Percentiles rank a stretch among this genome's conserved stretches.
These are phyloP conservation scores for Bonia amplexicaulis DNA, from an alignment of 176 grass and related monocot genomes.

Conservation along the genomic window DNA sequence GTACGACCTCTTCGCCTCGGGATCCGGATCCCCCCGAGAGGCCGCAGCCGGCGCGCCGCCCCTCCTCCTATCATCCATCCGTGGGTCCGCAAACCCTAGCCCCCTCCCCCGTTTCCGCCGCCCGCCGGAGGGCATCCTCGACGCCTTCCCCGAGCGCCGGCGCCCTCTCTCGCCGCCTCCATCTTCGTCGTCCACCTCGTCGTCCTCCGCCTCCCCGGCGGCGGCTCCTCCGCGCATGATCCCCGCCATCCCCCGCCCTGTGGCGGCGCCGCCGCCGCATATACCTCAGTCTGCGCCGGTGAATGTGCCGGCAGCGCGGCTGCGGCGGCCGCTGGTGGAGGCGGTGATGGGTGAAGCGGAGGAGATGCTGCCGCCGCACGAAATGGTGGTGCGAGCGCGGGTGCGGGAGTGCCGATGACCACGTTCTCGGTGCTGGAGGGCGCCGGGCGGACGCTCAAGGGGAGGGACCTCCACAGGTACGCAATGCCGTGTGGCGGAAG, in stretches of 20 bases:
- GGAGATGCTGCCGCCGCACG: conserved; percentile 80
- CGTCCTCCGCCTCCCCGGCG: conserved; percentile 51
- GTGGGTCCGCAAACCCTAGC: conserved; percentile 28
- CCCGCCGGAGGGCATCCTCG: conserved; percentile 62
- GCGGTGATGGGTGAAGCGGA: conserved; percentile 20
- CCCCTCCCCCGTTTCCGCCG: conserved; percentile 34
- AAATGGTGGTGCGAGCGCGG: conserved; percentile 52
- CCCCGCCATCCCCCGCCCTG: conserved; percentile 52
- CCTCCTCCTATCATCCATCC: conserved; percentile 14
- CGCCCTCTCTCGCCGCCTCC: conserved; percentile 9
- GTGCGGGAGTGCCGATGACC: conserved; percentile 56
- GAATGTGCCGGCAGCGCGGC: conserved; percentile 49
- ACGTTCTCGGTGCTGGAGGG: conserved; percentile 81
- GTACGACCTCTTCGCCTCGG: conserved; percentile 56
- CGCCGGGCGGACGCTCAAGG: conserved; percentile 76
- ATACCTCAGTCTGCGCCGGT: conserved; percentile 67
- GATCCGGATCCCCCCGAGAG: conserved; percentile 36
- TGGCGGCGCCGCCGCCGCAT: conserved; percentile 19
- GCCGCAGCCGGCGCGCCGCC: conserved; percentile 18
- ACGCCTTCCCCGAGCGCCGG: conserved; percentile 41
- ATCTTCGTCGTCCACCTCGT: conserved; percentile 40
- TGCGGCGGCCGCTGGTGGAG: conserved; percentile 18
- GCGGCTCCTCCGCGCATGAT: conserved; percentile 55
- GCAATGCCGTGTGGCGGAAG: conserved; percentile 74
- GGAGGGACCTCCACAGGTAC: conserved; percentile 80